Conservation (phyloP, 768 basidiomycete genomes). For the Coprinellus micaceus region DNA sequence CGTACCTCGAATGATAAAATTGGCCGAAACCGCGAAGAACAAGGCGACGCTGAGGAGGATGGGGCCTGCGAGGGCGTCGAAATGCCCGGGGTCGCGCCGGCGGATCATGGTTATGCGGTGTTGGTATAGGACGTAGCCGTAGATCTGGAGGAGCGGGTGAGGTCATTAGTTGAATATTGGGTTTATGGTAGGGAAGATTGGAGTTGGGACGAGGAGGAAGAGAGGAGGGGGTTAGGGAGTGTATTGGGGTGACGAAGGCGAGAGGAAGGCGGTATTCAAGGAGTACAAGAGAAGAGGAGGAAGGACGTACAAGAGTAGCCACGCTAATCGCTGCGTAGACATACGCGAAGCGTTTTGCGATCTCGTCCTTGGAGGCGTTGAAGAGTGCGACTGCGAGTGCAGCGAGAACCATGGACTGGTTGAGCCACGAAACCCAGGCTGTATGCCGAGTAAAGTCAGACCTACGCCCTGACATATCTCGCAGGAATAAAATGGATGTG, state of each 20-base stretch:
- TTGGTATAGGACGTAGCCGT: slow-evolving; percentile 85
- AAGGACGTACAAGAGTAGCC: slow-evolving; percentile 51
- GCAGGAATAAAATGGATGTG: too few relatives aligned
- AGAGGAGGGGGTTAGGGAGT: too few relatives aligned
- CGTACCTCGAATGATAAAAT: slow-evolving; percentile 84
- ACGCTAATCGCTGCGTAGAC: slow-evolving; percentile 79
- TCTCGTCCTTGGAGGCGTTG: slow-evolving; percentile 73
- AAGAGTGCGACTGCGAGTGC: slow-evolving; percentile 84
- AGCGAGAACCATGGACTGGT: slow-evolving; percentile 77
- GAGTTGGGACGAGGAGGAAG: too few relatives aligned
- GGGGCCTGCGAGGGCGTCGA: slow-evolving; percentile 83
- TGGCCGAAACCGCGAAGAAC: slow-evolving; percentile 83
- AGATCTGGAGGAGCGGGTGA: slow-evolving; percentile 52
- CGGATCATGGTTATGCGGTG: slow-evolving; percentile 88
- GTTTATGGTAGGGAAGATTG: too few relatives aligned
- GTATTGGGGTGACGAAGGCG: too few relatives aligned
- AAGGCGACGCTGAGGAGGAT: slow-evolving; percentile 76
- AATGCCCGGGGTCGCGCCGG: slow-evolving; percentile 81
- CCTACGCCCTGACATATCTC: too few relatives aligned
- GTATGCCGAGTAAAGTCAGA: too few relatives aligned
- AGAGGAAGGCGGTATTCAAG: not conserved
- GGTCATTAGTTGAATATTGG: too few relatives aligned
- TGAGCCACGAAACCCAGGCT: slow-evolving; percentile 95
- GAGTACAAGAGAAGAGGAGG: not conserved
- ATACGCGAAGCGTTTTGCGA: slow-evolving; percentile 78